These are phyloP conservation scores for Venturia pyrina DNA, from an alignment of 2,329 filamentous ascomycete genomes.

Conservation along the genomic window DNA sequence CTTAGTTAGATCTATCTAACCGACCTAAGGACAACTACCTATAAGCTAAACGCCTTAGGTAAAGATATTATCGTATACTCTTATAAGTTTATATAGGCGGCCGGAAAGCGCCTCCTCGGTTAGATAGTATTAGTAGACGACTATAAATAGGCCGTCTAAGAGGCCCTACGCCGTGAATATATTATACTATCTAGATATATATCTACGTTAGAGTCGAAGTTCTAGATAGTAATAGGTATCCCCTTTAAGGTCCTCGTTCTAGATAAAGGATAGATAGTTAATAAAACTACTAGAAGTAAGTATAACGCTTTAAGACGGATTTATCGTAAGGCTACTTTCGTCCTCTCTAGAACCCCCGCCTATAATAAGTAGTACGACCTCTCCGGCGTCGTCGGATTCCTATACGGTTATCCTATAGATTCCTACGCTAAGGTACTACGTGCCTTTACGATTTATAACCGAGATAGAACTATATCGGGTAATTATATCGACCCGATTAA, in stretches of 20 bases:
- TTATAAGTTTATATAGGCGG: not conserved
- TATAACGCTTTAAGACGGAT: not conserved
- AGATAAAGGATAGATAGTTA: not conserved
- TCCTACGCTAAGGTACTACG: not conserved
- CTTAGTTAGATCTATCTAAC: not conserved
- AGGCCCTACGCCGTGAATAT: not conserved
- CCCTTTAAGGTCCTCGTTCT: not conserved
- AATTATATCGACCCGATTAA: not conserved
- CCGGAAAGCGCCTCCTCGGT: not conserved
- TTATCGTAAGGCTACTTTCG: not conserved
- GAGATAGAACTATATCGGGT: not conserved
- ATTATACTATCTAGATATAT: not conserved
- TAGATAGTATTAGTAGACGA: not conserved
- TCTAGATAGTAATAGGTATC: not conserved
- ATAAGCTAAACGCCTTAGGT: not conserved
- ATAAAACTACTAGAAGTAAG: not conserved
- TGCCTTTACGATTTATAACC: not conserved
- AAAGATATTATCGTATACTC: not conserved
- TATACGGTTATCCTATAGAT: not conserved
- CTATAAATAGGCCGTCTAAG: too few species aligned
- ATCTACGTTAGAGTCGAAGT: not conserved
- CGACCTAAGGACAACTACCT: not conserved
- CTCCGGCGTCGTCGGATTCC: not conserved
- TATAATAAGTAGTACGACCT: not conserved
- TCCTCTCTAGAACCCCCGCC: not conserved